Evolutionary conservation across 2,329 filamentous ascomycete species (phyloP).

Genomic region (Colletotrichum acutatum): DNA sequence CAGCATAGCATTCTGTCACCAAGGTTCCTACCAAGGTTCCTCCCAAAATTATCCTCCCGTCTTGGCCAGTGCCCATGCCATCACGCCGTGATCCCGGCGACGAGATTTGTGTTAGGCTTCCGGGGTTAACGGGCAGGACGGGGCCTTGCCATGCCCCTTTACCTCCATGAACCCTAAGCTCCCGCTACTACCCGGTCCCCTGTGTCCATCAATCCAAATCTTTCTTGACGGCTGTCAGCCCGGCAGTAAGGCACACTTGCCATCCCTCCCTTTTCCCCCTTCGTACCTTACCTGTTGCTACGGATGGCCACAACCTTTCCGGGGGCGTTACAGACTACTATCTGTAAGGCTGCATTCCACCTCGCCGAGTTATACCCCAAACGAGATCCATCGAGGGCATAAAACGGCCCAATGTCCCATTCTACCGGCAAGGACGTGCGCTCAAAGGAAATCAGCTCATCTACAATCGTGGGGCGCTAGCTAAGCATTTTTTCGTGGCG

Average conservation of each 20-base stretch:
- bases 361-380: neutral
- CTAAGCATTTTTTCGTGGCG: neutral
- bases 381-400: neutral
- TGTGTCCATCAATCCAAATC: slow-evolving; percentile 7
- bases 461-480: neutral
- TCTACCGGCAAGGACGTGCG: neutral
- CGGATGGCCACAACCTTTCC: neutral
- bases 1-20: neutral
- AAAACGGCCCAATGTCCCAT: neutral
- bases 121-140: slow-evolving; percentile 16
- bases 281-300: no score
- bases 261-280: no score
- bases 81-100: neutral
- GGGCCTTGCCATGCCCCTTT: neutral
- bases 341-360: slow-evolving; percentile 10
- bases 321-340: neutral
- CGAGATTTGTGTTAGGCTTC: neutral
- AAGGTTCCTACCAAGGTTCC: neutral
- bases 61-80: neutral
- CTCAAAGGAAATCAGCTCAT: neutral
- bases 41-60: neutral
- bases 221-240: slow-evolving; percentile 10
- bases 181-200: neutral
- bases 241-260: slow-evolving; percentile 22
- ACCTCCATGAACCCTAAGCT: neutral